Percentiles rank a stretch among this genome's conserved stretches.
phyloP scores from a whole-genome alignment of 1,284 basidiomycete genomes.

The Pisolithus thermaeus region DNA sequence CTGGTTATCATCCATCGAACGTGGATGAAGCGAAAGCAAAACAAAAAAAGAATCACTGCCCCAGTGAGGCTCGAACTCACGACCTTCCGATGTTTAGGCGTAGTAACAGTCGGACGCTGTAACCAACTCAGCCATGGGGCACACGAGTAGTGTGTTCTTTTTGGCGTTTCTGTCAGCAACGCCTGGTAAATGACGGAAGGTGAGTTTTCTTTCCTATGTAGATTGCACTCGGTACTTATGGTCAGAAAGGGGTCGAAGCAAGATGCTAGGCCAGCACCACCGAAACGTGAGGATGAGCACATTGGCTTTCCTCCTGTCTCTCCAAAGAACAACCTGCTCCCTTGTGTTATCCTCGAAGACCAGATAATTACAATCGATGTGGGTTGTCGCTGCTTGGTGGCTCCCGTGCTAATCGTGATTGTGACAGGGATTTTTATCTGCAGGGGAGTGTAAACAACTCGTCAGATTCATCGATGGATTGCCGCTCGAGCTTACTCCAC shows the following conservation, averaged over 20 bases:
- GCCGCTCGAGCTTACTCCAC: constrained; percentile 62
- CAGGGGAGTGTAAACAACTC: constrained; percentile 58
- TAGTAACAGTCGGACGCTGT: constrained; percentile 65
- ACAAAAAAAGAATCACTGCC: constrained; percentile 33
- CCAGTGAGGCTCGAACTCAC: constrained; percentile 61
- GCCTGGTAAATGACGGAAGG: too few species aligned
- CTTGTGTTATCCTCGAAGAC: constrained; percentile 47
- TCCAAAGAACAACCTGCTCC: constrained; percentile 42
- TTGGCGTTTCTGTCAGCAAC: too few species aligned
- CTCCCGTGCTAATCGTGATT: background rate
- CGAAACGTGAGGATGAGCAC: too few species aligned
- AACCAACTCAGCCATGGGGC: constrained; percentile 71
- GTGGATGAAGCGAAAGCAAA: background rate
- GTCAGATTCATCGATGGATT: constrained; percentile 60
- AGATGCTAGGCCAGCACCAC: too few species aligned
- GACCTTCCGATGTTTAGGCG: constrained; percentile 48
- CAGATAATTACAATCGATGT: constrained; percentile 66
- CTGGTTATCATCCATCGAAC: too few species aligned
- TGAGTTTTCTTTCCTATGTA: too few species aligned
- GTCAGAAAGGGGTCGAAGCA: too few species aligned
- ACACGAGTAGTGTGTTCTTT: constrained; percentile 10
- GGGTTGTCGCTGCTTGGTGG: constrained; percentile 16
- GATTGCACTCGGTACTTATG: too few species aligned
- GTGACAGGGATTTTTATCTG: constrained; percentile 48
- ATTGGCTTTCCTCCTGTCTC: constrained; percentile 26